phyloP scores from a whole-genome alignment of 2,329 filamentous ascomycete genomes.

The Paecilomyces variotii region DNA sequence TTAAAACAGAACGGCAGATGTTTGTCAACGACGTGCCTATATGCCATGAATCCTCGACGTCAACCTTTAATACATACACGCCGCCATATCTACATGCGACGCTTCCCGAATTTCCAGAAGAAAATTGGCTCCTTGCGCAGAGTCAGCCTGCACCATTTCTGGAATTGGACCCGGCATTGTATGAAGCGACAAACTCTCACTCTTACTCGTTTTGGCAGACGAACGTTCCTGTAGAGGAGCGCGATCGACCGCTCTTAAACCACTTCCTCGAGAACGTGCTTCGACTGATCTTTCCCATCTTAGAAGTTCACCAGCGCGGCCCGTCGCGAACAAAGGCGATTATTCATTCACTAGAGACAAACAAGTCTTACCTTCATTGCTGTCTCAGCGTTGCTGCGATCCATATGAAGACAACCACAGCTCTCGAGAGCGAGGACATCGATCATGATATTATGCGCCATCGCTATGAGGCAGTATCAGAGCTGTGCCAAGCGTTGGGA shows the following conservation, averaged over 20 bases:
- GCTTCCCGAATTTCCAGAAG: conserved; percentile 55
- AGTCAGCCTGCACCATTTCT: conserved; percentile 44
- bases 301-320: conserved; percentile 82
- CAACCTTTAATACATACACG: conserved; percentile 87
- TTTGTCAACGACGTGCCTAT: conserved; percentile 87
- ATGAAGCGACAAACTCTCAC: conserved; percentile 11
- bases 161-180: conserved; percentile 14
- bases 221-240: conserved; percentile 75
- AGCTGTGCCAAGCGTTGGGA: conserved; percentile 74
- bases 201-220: conserved; percentile 56
- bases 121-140: conserved; percentile 66
- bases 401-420: conserved; percentile 74
- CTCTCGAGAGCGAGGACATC: conserved; percentile 61
- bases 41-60: conserved; percentile 75
- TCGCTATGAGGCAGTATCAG: conserved; percentile 77
- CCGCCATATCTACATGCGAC: conserved; percentile 64
- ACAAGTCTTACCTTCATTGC: conserved; percentile 91
- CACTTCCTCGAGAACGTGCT: conserved; percentile 87
- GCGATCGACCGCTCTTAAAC: conserved; percentile 76
- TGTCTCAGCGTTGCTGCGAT: conserved; percentile 89
- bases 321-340: conserved; percentile 74
- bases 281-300: conserved; percentile 81
- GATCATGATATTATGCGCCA: conserved; percentile 91
- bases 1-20: conserved; percentile 92
- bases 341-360: conserved; percentile 78